Conservation (phyloP, 2,329 filamentous ascomycete species). For the Fusarium goolgardi region DNA sequence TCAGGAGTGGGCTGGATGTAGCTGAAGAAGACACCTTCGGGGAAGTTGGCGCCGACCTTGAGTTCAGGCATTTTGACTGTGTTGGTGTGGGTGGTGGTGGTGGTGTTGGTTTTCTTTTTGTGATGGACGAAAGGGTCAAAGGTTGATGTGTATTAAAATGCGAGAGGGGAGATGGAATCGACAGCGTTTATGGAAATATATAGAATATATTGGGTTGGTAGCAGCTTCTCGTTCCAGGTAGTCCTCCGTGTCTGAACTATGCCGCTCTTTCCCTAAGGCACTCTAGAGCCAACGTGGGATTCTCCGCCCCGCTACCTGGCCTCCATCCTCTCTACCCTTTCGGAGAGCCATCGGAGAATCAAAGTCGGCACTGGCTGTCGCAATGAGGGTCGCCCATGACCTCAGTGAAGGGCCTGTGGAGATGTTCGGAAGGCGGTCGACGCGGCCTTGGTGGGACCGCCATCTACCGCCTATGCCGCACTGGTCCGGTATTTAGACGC, state of each 20-base stretch:
- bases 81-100: conserved; percentile 12
- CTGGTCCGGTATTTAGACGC: conserved; percentile 19
- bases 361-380: conserved; percentile 22
- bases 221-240: conserved; percentile 8
- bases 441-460: conserved; percentile 41
- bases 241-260: conserved; percentile 16
- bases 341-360: conserved; percentile 44
- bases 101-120: neutral
- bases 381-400: conserved; percentile 43
- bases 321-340: conserved; percentile 26
- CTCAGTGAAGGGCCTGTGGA: conserved; percentile 44
- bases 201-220: conserved; percentile 31
- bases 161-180: conserved; percentile 6
- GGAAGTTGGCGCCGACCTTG: conserved; percentile 86
- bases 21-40: conserved; percentile 81
- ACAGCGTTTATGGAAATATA: conserved; percentile 15
- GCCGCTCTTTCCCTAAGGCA: conserved; percentile 17
- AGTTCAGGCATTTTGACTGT: conserved; percentile 67
- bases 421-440: conserved; percentile 36
- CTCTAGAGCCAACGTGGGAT: conserved; percentile 8
- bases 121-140: conserved; percentile 5
- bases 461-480: conserved; percentile 25
- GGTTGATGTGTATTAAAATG: conserved; percentile 9
- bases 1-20: conserved; percentile 84
- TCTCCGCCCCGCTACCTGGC: conserved; percentile 9